A percentile compares a stretch with the other conserved stretches of the same genome.
Conservation (phyloP, 208 protist species). For the Vickermania ingenoplastis region DNA sequence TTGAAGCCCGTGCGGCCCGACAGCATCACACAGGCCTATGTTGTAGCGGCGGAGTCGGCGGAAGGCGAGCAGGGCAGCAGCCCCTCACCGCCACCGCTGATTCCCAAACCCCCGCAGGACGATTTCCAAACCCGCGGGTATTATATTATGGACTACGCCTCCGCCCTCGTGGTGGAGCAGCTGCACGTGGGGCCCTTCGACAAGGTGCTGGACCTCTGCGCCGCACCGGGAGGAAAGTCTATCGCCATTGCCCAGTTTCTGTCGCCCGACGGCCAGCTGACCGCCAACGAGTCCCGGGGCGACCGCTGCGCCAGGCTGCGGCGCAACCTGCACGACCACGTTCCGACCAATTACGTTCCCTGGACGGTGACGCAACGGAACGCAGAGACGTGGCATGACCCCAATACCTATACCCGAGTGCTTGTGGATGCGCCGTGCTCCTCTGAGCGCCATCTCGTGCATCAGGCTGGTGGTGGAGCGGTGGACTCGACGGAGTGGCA, state of each 20-base stretch:
- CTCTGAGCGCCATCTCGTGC: conserved; percentile 86
- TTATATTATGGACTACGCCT: conserved; percentile 78
- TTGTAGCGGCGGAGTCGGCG: not conserved
- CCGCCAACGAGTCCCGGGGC: conserved; percentile 47
- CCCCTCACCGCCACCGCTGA: not conserved
- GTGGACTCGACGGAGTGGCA: conserved; percentile 42
- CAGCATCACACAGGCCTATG: conserved; percentile 37
- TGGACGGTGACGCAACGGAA: conserved; percentile 58
- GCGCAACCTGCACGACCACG: conserved; percentile 56
- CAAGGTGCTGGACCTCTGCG: conserved; percentile 77
- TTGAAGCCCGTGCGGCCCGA: conserved; percentile 38
- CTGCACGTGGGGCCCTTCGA: conserved; percentile 61
- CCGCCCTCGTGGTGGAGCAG: conserved; percentile 60
- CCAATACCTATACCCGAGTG: conserved; percentile 59
- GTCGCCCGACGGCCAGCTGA: conserved; percentile 45
- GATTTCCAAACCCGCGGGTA: conserved; percentile 62
- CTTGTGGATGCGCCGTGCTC: conserved; percentile 90
- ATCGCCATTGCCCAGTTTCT: conserved; percentile 75
- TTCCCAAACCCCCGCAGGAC: conserved; percentile 37
- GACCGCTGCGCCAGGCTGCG: conserved; percentile 62
- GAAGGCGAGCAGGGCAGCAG: not conserved
- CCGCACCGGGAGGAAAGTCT: conserved; percentile 66
- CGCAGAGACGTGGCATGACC: conserved; percentile 56
- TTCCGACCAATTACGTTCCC: conserved; percentile 54
- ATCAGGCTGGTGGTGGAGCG: conserved; percentile 29